Evolutionary conservation across 768 basidiomycete species (phyloP).

Genomic region (Hemileccinum impolitum): DNA sequence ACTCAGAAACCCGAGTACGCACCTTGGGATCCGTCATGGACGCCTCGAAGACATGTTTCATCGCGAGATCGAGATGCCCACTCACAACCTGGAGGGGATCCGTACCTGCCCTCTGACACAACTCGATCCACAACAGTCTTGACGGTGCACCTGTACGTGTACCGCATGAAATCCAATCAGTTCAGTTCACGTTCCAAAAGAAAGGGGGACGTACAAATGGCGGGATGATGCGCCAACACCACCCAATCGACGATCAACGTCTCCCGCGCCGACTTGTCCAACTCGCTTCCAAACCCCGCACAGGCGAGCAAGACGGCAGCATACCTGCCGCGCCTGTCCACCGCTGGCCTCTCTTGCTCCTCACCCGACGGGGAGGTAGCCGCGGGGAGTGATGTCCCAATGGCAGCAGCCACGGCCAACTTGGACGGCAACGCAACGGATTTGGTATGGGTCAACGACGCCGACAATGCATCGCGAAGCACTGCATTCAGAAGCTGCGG

Average conservation of each 20-base stretch:
- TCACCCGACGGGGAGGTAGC: constrained; percentile 9
- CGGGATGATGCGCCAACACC: constrained; percentile 71
- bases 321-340: constrained; percentile 52
- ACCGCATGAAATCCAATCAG: neutral
- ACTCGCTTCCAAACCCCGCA: constrained; percentile 44
- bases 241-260: constrained; percentile 50
- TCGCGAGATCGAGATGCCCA: constrained; percentile 45
- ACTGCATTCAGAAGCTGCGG: constrained; percentile 52
- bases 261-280: constrained; percentile 41
- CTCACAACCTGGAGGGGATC: constrained; percentile 67
- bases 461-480: constrained; percentile 56
- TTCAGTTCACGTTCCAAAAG: no score
- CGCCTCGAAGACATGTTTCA: constrained; percentile 49
- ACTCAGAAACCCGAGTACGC: neutral
- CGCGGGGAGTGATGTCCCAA: no score
- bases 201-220: constrained; percentile 43
- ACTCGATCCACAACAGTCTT: constrained; percentile 63
- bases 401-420: no score
- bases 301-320: constrained; percentile 52
- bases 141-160: constrained; percentile 15
- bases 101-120: constrained; percentile 63
- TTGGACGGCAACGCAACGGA: constrained; percentile 17
- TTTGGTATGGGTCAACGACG: constrained; percentile 39
- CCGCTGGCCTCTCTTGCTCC: constrained; percentile 39
- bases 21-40: constrained; percentile 49